Conservation (phyloP, 805 yeast genomes). For the Suhomyces sp. region DNA sequence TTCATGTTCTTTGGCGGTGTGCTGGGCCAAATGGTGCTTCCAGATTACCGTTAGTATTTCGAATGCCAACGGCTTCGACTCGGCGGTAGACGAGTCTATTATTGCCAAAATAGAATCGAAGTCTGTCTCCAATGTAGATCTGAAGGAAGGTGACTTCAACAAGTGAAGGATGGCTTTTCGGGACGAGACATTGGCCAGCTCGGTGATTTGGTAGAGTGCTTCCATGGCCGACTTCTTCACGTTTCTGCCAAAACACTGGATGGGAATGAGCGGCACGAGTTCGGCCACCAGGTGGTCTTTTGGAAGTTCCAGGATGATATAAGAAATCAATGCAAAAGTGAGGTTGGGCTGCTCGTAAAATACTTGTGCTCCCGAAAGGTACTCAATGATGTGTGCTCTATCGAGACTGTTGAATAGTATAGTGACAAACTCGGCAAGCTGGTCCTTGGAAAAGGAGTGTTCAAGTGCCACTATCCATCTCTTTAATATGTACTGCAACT, state of each 20-base stretch:
- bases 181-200: slow-evolving; percentile 4
- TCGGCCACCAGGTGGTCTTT: slow-evolving; percentile 4
- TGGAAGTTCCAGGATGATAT: slow-evolving; percentile 12
- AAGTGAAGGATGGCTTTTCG: slow-evolving; percentile 35
- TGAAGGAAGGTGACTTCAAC: slow-evolving; percentile 51
- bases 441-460: slow-evolving; percentile 24
- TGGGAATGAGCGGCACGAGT: slow-evolving; percentile 38
- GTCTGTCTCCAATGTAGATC: slow-evolving; percentile 49
- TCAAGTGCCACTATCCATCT: slow-evolving; percentile 58
- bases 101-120: slow-evolving; percentile 16
- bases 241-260: slow-evolving; percentile 37
- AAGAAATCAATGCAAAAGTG: slow-evolving; percentile 24
- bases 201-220: slow-evolving; percentile 6
- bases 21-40: slow-evolving; percentile 39
- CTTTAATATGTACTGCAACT: slow-evolving; percentile 21
- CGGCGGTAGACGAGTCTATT: slow-evolving; percentile 3
- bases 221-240: slow-evolving; percentile 15
- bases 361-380: slow-evolving; percentile 26
- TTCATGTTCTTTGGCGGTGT: slow-evolving; percentile 23
- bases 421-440: slow-evolving; percentile 25
- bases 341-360: slow-evolving; percentile 49
- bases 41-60: slow-evolving; percentile 31
- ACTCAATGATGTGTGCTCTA: slow-evolving; percentile 2
- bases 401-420: slow-evolving; percentile 19
- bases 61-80: slow-evolving; percentile 1